phyloP scores from a whole-genome alignment of 2,329 filamentous ascomycete genomes.

The Fusarium stilboides region DNA sequence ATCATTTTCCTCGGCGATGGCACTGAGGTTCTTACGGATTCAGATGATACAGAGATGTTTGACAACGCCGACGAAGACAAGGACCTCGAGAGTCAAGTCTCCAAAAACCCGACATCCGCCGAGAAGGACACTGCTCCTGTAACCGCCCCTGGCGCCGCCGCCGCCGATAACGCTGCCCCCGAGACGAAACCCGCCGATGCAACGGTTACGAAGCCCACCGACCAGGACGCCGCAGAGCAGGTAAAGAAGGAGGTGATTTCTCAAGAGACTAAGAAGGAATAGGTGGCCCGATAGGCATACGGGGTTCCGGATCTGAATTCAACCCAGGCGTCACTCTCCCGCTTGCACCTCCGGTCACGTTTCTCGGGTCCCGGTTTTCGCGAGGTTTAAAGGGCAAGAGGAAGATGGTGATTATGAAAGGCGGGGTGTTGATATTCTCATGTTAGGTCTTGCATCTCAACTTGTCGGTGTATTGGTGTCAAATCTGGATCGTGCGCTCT shows the following conservation, averaged over 20 bases:
- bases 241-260: constrained; percentile 48
- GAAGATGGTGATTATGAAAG: constrained; percentile 30
- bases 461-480: constrained; percentile 50
- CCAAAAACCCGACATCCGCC: constrained; percentile 65
- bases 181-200: constrained; percentile 48
- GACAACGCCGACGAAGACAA: constrained; percentile 88
- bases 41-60: constrained; percentile 94
- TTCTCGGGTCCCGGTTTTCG: constrained; percentile 38
- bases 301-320: constrained; percentile 38
- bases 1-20: constrained; percentile 97
- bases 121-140: constrained; percentile 46
- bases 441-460: constrained; percentile 49
- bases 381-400: constrained; percentile 28
- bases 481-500: constrained; percentile 39
- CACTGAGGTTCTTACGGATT: constrained; percentile 90
- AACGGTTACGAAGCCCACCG: constrained; percentile 41
- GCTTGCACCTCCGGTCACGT: constrained; percentile 38
- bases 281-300: constrained; percentile 50
- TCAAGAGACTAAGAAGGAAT: constrained; percentile 57
- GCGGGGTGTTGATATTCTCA: constrained; percentile 49
- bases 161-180: constrained; percentile 42
- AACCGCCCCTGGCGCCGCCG: constrained; percentile 41
- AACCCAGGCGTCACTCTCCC: constrained; percentile 19
- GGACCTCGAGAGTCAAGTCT: constrained; percentile 87
- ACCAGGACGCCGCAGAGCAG: constrained; percentile 42